Percentiles rank a stretch among this genome's conserved stretches.
phyloP scores from a whole-genome alignment of 257 asterid species.

The Rhazya stricta region DNA sequence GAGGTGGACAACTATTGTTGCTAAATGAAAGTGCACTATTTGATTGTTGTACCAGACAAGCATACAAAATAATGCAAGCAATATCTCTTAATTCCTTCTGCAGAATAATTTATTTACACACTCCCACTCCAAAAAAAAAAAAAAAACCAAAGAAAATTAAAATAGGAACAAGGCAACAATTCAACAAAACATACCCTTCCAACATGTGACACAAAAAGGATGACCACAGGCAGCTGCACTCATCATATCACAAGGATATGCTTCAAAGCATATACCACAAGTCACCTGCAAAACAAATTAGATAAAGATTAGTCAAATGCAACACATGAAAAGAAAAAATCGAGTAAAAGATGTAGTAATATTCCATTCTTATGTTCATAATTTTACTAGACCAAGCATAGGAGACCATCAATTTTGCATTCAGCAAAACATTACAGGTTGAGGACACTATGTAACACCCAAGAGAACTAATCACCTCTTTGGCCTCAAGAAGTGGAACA shows the following conservation, averaged over 20 bases:
- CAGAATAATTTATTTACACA: no score
- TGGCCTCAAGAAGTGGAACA: conserved; percentile 22
- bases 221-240: conserved; percentile 80
- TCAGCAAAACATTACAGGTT: neutral
- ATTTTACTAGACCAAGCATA: neutral
- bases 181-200: conserved; percentile 58
- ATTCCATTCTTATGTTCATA: neutral
- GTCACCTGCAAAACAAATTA: conserved; percentile 54
- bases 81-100: neutral
- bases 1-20: neutral
- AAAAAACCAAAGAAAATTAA: neutral
- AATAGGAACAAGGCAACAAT: neutral
- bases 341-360: conserved; percentile 12
- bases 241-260: conserved; percentile 50
- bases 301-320: neutral
- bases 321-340: neutral
- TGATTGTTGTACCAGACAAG: neutral
- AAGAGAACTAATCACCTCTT: conserved; percentile 51
- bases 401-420: neutral
- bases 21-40: neutral
- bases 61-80: neutral
- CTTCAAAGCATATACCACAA: conserved; percentile 94
- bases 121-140: neutral
- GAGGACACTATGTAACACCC: neutral
- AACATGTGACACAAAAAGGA: conserved; percentile 75